These are phyloP conservation scores for Nelumbo lutea DNA, from an alignment of 164 flowering plant genomes.

Conservation along the genomic window DNA sequence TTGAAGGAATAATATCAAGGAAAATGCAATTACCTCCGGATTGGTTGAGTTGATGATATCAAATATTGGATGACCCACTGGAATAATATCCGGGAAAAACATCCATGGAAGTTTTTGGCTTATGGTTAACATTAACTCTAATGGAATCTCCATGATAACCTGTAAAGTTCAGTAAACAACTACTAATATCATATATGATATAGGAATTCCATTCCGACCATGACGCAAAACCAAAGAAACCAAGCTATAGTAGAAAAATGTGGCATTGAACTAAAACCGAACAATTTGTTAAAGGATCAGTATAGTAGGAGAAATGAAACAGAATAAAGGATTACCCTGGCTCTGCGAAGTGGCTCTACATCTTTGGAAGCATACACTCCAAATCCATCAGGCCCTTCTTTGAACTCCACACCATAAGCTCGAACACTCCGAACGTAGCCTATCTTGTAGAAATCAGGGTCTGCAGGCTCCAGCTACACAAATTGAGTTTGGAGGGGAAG, in stretches of 20 bases:
- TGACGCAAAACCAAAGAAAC: not conserved
- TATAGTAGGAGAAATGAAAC: not conserved
- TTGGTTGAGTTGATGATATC: slow-evolving; percentile 93
- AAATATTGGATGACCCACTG: slow-evolving; percentile 94
- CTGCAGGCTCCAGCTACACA: slow-evolving; percentile 72
- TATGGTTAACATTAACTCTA: slow-evolving; percentile 88
- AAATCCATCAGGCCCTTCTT: slow-evolving; percentile 95
- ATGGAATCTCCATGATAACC: slow-evolving; percentile 95
- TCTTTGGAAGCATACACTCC: slow-evolving; percentile 94
- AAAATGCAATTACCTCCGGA: slow-evolving; percentile 61
- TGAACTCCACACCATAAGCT: slow-evolving; percentile 88
- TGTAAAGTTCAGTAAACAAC: slow-evolving; percentile 17
- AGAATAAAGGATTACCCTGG: slow-evolving; percentile 50
- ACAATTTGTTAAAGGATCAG: not conserved
- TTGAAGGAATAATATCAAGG: not conserved
- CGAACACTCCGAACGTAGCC: slow-evolving; percentile 77
- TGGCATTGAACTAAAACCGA: not conserved
- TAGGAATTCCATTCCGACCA: not conserved
- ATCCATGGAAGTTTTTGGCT: slow-evolving; percentile 95
- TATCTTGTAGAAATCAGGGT: slow-evolving; percentile 94
- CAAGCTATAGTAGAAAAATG: not conserved
- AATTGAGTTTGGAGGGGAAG: not conserved
- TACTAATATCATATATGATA: not conserved
- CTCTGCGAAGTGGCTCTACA: slow-evolving; percentile 75
- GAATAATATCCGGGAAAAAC: slow-evolving; percentile 92